Evolutionary conservation across 2,329 filamentous ascomycete genomes (phyloP).

Genomic region (Domatiomyces globalis): DNA sequence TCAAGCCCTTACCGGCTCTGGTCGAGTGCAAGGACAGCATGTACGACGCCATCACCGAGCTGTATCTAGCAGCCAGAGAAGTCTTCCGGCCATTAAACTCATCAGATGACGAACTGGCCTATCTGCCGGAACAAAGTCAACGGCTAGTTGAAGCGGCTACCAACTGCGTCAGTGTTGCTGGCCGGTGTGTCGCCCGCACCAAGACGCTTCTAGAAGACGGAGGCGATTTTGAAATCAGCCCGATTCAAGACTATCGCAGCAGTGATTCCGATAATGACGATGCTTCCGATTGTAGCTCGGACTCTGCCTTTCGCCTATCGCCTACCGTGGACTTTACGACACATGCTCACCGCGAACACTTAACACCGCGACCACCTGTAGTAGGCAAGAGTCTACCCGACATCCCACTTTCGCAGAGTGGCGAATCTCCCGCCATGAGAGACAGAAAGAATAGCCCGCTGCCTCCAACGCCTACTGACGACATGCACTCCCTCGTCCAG

Average conservation of each 20-base stretch:
- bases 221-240: conserved; percentile 60
- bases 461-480: neutral
- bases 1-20: conserved; percentile 51
- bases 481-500: neutral
- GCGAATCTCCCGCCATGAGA: neutral
- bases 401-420: neutral
- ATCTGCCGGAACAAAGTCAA: conserved; percentile 66
- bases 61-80: conserved; percentile 69
- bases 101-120: conserved; percentile 59
- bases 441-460: neutral
- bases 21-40: conserved; percentile 58
- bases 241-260: neutral
- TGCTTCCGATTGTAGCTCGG: neutral
- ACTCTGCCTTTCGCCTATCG: neutral
- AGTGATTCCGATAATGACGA: neutral
- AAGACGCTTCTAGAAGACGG: conserved; percentile 74
- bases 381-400: neutral
- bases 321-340: neutral
- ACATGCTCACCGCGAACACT: neutral
- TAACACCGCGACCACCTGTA: neutral
- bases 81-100: conserved; percentile 56
- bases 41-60: conserved; percentile 63
- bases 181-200: conserved; percentile 79
- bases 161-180: conserved; percentile 74
- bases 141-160: conserved; percentile 66